A percentile compares a stretch with the other conserved stretches of the same genome.
Evolutionary conservation across 495 filamentous ascomycete genomes (phyloP).

Genomic region (Aspergillus panamensis): DNA sequence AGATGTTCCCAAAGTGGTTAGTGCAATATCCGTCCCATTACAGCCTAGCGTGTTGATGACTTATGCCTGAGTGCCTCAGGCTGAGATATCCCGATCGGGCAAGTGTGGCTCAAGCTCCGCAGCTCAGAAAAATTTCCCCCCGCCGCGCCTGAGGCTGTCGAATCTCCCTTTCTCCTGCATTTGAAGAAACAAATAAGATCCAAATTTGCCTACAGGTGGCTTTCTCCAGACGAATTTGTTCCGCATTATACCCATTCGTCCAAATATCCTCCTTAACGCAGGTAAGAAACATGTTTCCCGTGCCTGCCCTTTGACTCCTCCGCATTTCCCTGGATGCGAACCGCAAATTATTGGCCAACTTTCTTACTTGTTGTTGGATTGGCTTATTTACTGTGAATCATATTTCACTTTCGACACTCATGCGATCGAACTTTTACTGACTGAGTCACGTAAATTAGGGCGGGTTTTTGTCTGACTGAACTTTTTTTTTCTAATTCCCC

Average conservation of each 20-base stretch:
- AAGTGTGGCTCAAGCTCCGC: constrained; percentile 25
- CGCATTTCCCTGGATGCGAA: background rate
- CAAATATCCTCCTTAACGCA: background rate
- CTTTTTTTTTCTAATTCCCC: background rate
- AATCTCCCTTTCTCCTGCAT: constrained; percentile 6
- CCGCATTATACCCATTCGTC: background rate
- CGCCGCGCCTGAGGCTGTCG: constrained; percentile 25
- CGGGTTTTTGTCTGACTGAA: background rate
- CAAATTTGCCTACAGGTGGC: background rate
- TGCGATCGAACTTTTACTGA: constrained; percentile 3
- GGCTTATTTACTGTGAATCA: background rate
- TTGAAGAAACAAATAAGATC: constrained; percentile 4
- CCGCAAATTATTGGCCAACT: constrained; percentile 4
- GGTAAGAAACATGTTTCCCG: constrained; percentile 2
- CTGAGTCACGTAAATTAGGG: constrained; percentile 4
- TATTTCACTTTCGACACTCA: background rate
- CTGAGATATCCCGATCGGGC: constrained; percentile 2
- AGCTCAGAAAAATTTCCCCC: constrained; percentile 36
- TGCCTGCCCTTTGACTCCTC: background rate
- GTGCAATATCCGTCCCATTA: background rate
- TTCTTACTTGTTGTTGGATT: background rate
- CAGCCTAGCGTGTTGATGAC: constrained; percentile 10
- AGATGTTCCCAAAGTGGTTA: constrained; percentile 6
- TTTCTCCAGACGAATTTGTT: background rate
- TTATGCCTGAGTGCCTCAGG: constrained; percentile 26